phyloP scores from a whole-genome alignment of 208 protist genomes.

The Crithidia expoeki region DNA sequence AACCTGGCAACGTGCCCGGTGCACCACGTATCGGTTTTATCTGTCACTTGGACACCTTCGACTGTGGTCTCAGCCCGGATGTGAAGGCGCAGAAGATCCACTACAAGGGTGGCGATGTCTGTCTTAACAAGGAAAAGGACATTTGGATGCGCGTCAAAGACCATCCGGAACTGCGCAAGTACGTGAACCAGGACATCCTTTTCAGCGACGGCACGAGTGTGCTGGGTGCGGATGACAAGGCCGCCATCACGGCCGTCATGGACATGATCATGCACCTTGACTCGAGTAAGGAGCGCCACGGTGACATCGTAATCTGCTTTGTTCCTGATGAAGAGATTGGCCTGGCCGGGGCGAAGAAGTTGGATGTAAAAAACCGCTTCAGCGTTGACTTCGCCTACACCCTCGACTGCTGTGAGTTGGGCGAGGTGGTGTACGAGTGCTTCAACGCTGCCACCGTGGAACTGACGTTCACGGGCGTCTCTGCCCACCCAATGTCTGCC shows the following conservation, averaged over 20 bases:
- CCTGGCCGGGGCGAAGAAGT: constrained; percentile 78
- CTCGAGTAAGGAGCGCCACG: constrained; percentile 49
- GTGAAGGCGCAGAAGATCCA: constrained; percentile 73
- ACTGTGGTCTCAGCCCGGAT: constrained; percentile 68
- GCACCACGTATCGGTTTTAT: constrained; percentile 84
- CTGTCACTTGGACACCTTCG: constrained; percentile 86
- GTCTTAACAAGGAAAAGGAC: constrained; percentile 72
- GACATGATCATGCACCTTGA: constrained; percentile 75
- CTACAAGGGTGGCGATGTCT: constrained; percentile 79
- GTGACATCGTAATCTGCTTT: constrained; percentile 83
- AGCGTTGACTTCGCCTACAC: constrained; percentile 88
- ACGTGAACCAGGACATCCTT: constrained; percentile 82
- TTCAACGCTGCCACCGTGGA: constrained; percentile 76
- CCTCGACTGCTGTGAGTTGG: constrained; percentile 85
- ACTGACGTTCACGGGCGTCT: constrained; percentile 72
- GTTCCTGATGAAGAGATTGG: constrained; percentile 90
- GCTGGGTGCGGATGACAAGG: constrained; percentile 89
- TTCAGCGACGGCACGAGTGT: constrained; percentile 90
- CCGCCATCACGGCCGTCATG: constrained; percentile 75
- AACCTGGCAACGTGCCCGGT: constrained; percentile 55
- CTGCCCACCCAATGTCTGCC: constrained; percentile 87
- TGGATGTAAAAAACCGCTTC: constrained; percentile 76
- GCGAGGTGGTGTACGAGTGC: constrained; percentile 87
- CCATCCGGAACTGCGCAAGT: constrained; percentile 76
- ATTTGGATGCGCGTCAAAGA: constrained; percentile 65